These are phyloP conservation scores for Neopestalotiopsis sp. DNA, from an alignment of 2,329 filamentous ascomycete genomes.

Conservation along the genomic window DNA sequence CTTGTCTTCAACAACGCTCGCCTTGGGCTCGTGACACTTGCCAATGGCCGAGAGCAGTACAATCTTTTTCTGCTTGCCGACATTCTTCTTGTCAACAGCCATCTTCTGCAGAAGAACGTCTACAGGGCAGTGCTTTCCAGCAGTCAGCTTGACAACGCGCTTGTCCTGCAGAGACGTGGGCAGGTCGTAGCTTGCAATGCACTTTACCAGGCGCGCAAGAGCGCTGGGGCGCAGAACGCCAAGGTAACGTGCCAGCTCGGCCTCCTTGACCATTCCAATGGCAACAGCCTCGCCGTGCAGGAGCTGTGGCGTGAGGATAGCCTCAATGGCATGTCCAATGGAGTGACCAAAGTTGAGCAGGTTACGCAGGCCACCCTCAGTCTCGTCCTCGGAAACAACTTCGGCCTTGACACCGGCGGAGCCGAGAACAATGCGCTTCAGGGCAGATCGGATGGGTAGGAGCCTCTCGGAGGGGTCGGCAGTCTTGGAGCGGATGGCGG, in stretches of 20 bases:
- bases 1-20: constrained; percentile 86
- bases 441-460: constrained; percentile 69
- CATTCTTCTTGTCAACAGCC: constrained; percentile 99
- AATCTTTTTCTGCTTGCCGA: constrained; percentile 93
- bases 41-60: constrained; percentile 92
- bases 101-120: constrained; percentile 89
- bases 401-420: constrained; percentile 93
- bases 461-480: constrained; percentile 64
- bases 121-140: constrained; percentile 86
- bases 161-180: constrained; percentile 87
- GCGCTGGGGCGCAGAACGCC: constrained; percentile 85
- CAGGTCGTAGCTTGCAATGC: constrained; percentile 90
- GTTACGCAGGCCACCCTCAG: constrained; percentile 92
- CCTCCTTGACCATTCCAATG: constrained; percentile 98
- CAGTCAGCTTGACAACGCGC: constrained; percentile 79
- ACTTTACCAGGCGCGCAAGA: constrained; percentile 88
- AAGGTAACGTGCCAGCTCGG: constrained; percentile 87
- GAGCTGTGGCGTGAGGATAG: constrained; percentile 92
- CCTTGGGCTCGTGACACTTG: constrained; percentile 83
- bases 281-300: constrained; percentile 95
- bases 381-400: constrained; percentile 92
- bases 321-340: constrained; percentile 95
- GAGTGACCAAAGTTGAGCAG: constrained; percentile 97
- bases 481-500: constrained; percentile 68
- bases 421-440: constrained; percentile 83